These are phyloP conservation scores for Calamus simplicifolius DNA, from an alignment of 176 grass and related monocot species.

Conservation along the genomic window DNA sequence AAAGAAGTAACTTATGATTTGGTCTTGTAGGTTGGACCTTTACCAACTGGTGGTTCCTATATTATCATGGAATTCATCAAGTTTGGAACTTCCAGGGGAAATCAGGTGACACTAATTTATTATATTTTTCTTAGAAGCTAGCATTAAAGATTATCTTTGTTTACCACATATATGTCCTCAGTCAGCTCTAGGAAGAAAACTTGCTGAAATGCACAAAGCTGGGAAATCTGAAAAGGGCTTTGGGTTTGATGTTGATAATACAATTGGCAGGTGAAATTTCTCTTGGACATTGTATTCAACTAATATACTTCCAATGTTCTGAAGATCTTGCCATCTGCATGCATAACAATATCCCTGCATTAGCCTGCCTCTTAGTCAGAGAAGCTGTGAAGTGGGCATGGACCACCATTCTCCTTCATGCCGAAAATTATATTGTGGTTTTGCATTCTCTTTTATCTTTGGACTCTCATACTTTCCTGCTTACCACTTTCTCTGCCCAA, in stretches of 20 bases:
- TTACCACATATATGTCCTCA: slow-evolving; percentile 25
- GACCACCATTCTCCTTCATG: no score
- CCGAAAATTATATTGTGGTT: no score
- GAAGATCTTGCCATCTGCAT: no score
- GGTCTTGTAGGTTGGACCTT: slow-evolving; percentile 44
- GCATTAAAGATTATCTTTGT: neutral
- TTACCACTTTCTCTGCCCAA: no score
- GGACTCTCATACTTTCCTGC: no score
- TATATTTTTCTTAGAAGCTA: slow-evolving; percentile 6
- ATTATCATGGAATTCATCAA: slow-evolving; percentile 98
- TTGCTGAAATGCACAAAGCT: slow-evolving; percentile 76
- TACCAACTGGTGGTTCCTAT: slow-evolving; percentile 77
- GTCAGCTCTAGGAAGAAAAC: slow-evolving; percentile 68
- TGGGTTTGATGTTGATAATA: slow-evolving; percentile 66
- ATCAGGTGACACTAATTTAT: slow-evolving; percentile 53
- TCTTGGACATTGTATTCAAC: neutral
- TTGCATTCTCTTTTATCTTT: no score
- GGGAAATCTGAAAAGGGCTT: slow-evolving; percentile 64
- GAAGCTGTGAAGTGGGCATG: no score
- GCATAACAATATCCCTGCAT: no score
- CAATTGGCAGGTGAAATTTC: slow-evolving; percentile 54
- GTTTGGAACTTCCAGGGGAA: slow-evolving; percentile 60
- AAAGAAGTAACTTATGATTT: no score
- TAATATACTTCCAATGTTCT: neutral
- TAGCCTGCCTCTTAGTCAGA: no score